Evolutionary conservation across 768 basidiomycete species (phyloP), one percentile per base, ranked within the genome.

Genomic region (Leccinum variicolor): DNA sequence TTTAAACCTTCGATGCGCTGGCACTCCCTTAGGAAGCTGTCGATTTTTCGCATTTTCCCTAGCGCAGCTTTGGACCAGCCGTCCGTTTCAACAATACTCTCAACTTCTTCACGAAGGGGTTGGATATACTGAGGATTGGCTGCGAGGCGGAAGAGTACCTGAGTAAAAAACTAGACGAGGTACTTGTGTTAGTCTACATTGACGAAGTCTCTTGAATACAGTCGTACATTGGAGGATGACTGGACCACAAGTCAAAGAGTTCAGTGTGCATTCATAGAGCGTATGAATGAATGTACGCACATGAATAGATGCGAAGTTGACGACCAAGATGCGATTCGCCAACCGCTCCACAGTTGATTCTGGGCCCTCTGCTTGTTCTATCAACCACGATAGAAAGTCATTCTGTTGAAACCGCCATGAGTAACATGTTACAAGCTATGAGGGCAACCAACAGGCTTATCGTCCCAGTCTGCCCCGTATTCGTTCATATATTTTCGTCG

Each of bases 331-430:
- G 21, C 66, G 66, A 5, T 14, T 25, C 6, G 60, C 56, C 64
- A 75, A 53, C 70, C 69, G n/a, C 15, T 60, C 33, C 2, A 56
- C 23, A 0, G 68, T 52, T 17, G 34, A 17, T 43, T 70, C 58
- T 28, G 59, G 21, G 17, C 63, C 60, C 2, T 54, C 28, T 3
- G 68, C 72, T 3, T 57, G 63, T 4, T 71, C 69, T 41, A 74
- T 62, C 21, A 73, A 47, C 70, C 73, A 75, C 1, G 65, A 60
- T 11, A 77, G 41, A 41, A 76, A 41, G 52, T 77, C 75, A n/a
- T 66, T 67, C 75, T 75, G 31, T 28, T 9, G 25, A 9, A 28
- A 17, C 9, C 21, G 25, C 15, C 15, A 21, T 54, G 34, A 41
- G 48, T 8, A 1, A 3, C 13, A 1, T 8, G 23, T 2, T 26